Conservation (phyloP, 176 grass and related monocot genomes). For the Oryza meridionalis region DNA sequence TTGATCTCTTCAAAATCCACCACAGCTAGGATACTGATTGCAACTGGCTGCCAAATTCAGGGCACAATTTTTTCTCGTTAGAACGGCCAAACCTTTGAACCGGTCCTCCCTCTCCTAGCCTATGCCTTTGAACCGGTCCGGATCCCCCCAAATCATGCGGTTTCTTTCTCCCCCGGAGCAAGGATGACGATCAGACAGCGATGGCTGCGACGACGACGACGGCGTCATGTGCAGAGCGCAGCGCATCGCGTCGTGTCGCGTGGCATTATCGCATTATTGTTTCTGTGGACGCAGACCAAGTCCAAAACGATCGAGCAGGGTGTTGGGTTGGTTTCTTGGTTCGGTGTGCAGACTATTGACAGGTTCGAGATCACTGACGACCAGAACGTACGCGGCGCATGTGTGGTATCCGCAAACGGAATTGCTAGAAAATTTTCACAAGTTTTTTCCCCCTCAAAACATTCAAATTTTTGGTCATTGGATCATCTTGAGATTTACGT, state of each 20-base stretch:
- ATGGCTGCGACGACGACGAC: neutral
- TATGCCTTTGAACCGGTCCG: conserved; percentile 54
- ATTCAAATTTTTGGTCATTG: too few species aligned
- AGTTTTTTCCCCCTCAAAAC: too few species aligned
- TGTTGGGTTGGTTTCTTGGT: neutral
- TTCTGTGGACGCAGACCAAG: conserved; percentile 18
- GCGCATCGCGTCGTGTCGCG: neutral
- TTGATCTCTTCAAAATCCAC: neutral
- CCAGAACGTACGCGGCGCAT: neutral
- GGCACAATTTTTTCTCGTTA: neutral
- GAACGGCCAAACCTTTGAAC: conserved; percentile 42
- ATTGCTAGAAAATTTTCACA: too few species aligned
- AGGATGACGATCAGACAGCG: neutral
- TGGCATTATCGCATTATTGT: neutral
- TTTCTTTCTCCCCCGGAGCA: neutral
- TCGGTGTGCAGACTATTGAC: neutral
- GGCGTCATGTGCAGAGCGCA: neutral
- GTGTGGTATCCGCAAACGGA: neutral
- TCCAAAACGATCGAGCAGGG: neutral
- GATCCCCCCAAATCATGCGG: neutral
- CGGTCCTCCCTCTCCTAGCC: neutral
- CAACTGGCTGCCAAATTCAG: conserved; percentile 29
- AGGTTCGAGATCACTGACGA: neutral
- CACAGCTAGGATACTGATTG: conserved; percentile 23
- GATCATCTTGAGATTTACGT: too few species aligned